Percentiles rank a stretch among this genome's conserved stretches.
phyloP scores from a whole-genome alignment of 768 basidiomycete genomes.

The Suillus fuscotomentosus region DNA sequence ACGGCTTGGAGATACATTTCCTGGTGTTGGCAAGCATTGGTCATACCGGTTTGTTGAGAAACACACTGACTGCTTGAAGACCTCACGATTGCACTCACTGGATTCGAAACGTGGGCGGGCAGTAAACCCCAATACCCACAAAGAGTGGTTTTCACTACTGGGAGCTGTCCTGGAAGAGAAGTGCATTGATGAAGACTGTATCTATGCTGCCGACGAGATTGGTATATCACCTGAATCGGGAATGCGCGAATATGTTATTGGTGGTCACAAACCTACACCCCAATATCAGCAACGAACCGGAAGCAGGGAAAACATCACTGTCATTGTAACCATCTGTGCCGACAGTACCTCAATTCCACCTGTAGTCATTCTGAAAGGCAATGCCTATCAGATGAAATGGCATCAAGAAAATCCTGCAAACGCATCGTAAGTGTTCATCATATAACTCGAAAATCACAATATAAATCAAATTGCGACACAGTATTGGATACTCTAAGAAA shows the following conservation, averaged over 20 bases:
- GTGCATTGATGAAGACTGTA: slow-evolving; percentile 1
- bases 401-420: slow-evolving; percentile 13
- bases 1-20: slow-evolving; percentile 13
- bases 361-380: slow-evolving; percentile 29
- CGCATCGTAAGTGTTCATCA: slow-evolving; percentile 23
- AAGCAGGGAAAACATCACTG: slow-evolving; percentile 20
- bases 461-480: background rate
- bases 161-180: slow-evolving; percentile 15
- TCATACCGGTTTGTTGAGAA: slow-evolving; percentile 27
- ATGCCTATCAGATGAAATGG: slow-evolving; percentile 22
- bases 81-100: slow-evolving; percentile 29
- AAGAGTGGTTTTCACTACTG: slow-evolving; percentile 32
- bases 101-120: slow-evolving; percentile 34
- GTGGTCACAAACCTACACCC: background rate
- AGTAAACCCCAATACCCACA: slow-evolving; percentile 35
- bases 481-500: slow-evolving; percentile 14
- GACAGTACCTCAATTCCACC: slow-evolving; percentile 38
- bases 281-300: slow-evolving; percentile 17
- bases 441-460: slow-evolving; percentile 11
- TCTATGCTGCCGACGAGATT: slow-evolving; percentile 14
- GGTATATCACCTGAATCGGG: slow-evolving; percentile 9
- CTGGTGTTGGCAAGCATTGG: slow-evolving; percentile 38
- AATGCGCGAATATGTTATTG: slow-evolving; percentile 7
- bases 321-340: slow-evolving; percentile 38
- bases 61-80: slow-evolving; percentile 26